Conservation (phyloP, 805 yeast species). For the Candida krabiensis region DNA sequence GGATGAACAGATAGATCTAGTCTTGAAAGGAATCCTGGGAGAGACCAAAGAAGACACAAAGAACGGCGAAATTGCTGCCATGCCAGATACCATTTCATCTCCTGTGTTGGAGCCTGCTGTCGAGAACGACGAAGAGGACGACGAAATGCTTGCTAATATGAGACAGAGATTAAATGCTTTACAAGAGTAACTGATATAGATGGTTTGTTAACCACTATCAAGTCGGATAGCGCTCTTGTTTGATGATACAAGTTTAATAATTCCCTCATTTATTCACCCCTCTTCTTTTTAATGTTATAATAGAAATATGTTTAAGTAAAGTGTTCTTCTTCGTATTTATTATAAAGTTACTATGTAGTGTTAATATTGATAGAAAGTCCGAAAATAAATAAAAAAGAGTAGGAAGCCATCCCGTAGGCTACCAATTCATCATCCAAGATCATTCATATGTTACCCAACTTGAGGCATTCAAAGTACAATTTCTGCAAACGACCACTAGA, state of each 20-base stretch:
- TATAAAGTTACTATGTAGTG: too few relatives aligned
- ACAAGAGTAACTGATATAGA: constrained; percentile 51
- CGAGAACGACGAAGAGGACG: constrained; percentile 61
- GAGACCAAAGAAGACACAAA: constrained; percentile 30
- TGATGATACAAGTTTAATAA: too few relatives aligned
- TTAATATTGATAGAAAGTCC: too few relatives aligned
- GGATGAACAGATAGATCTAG: constrained; percentile 61
- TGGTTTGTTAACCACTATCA: too few relatives aligned
- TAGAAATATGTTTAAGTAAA: not conserved
- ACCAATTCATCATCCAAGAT: too few relatives aligned
- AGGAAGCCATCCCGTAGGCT: too few relatives aligned
- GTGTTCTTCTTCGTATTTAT: not conserved
- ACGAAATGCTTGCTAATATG: constrained; percentile 79
- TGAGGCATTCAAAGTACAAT: too few relatives aligned
- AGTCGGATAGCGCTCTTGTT: too few relatives aligned
- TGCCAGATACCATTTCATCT: constrained; percentile 18
- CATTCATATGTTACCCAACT: too few relatives aligned
- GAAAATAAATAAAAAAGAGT: too few relatives aligned
- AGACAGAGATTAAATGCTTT: constrained; percentile 83
- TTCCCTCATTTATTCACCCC: not conserved
- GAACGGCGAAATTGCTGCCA: constrained; percentile 21
- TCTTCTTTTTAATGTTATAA: not conserved
- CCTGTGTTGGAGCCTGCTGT: constrained; percentile 25
- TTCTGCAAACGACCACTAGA: too few relatives aligned
- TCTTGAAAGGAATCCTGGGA: constrained; percentile 47